Percentiles rank a stretch among this genome's conserved stretches.
Evolutionary conservation across 306 rosid species (phyloP).

Genomic region (Glycine soja): DNA sequence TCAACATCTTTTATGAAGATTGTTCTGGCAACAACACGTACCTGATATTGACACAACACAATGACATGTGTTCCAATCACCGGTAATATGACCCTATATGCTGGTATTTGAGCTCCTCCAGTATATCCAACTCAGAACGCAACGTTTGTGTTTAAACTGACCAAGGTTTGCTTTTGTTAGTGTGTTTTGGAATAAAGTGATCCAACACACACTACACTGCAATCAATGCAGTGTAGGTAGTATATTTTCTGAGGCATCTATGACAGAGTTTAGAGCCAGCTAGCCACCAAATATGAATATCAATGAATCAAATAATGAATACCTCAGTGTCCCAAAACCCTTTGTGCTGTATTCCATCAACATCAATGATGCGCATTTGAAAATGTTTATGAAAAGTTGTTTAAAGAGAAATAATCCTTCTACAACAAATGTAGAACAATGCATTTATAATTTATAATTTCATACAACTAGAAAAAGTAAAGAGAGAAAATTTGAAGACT

Average conservation of each 20-base stretch:
- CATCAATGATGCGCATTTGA: too few relatives aligned
- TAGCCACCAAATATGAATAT: background rate
- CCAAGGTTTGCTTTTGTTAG: conserved; percentile 30
- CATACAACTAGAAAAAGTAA: too few relatives aligned
- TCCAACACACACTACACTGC: conserved; percentile 31
- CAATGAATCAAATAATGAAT: background rate
- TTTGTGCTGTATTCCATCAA: background rate
- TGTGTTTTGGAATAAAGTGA: conserved; percentile 43
- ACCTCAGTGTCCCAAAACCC: background rate
- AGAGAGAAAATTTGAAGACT: too few relatives aligned
- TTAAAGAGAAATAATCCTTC: too few relatives aligned
- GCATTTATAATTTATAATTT: too few relatives aligned
- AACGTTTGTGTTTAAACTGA: background rate
- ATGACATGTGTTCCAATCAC: background rate
- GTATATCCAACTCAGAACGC: background rate
- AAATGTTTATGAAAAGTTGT: too few relatives aligned
- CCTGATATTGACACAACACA: conserved; percentile 46
- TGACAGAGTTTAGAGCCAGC: background rate
- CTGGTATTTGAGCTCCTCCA: background rate
- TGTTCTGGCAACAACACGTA: conserved; percentile 40
- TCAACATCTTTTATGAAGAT: background rate
- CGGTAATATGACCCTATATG: background rate
- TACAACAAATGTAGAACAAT: too few relatives aligned
- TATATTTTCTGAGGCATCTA: background rate
- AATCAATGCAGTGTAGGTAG: background rate